A percentile compares a stretch with the other conserved stretches of the same genome.
These are phyloP conservation scores for Amaranthus hypochondriacus DNA, from an alignment of 148 eudicot species.

Conservation along the genomic window DNA sequence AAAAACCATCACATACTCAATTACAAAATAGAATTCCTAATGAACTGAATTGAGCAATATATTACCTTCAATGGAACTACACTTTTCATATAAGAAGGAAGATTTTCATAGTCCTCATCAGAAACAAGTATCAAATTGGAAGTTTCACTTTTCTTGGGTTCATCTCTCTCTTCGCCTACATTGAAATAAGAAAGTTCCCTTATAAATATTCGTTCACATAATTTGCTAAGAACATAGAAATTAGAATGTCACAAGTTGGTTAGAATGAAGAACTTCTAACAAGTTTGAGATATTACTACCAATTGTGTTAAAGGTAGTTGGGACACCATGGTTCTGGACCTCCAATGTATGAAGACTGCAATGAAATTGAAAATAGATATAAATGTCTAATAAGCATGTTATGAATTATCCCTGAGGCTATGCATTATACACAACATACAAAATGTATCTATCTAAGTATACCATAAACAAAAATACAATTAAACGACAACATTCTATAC, in stretches of 20 bases:
- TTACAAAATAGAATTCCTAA: not conserved
- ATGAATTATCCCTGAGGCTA: not conserved
- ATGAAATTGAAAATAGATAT: not conserved
- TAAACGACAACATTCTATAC: too few relatives aligned
- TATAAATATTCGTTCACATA: not conserved
- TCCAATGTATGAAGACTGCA: slow-evolving; percentile 21
- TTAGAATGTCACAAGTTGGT: not conserved
- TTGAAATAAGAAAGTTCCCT: not conserved
- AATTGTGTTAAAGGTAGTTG: slow-evolving; percentile 19
- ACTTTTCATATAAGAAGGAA: slow-evolving; percentile 76
- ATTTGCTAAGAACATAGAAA: not conserved
- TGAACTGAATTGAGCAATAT: not conserved
- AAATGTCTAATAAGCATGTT: not conserved
- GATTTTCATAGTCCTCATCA: slow-evolving; percentile 65
- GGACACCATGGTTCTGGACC: slow-evolving; percentile 27
- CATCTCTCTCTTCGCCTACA: slow-evolving; percentile 36
- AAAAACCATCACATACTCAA: not conserved
- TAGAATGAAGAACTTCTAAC: not conserved
- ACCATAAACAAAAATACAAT: too few relatives aligned
- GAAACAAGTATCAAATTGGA: slow-evolving; percentile 41
- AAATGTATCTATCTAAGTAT: too few relatives aligned
- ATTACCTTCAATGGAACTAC: slow-evolving; percentile 87
- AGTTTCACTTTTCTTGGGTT: slow-evolving; percentile 31
- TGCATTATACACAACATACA: too few relatives aligned
- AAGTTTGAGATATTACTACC: slow-evolving; percentile 21